Conservation (phyloP, 495 filamentous ascomycete genomes). For the Hypomontagnella monticulosa region DNA sequence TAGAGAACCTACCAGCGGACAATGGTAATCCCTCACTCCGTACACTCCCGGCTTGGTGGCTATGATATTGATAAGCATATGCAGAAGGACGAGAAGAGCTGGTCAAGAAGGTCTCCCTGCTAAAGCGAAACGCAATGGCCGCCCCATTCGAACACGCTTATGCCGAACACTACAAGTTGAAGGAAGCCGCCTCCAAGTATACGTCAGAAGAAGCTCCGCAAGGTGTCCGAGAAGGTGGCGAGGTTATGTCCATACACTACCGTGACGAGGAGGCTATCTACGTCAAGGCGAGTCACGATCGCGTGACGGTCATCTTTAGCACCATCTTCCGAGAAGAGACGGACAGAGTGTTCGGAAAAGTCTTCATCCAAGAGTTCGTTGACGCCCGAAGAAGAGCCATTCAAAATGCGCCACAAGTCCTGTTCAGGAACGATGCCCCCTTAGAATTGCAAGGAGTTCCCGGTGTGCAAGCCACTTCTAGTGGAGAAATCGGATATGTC, state of each 20-base stretch:
- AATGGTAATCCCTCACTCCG: slow-evolving; percentile 58
- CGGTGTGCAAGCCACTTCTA: slow-evolving; percentile 76
- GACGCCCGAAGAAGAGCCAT: slow-evolving; percentile 93
- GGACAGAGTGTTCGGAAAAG: slow-evolving; percentile 94
- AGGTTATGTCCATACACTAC: slow-evolving; percentile 97
- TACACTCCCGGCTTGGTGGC: neutral
- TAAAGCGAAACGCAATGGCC: slow-evolving; percentile 98
- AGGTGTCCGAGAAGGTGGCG: slow-evolving; percentile 84
- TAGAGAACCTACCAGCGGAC: slow-evolving; percentile 84
- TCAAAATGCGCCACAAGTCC: slow-evolving; percentile 98
- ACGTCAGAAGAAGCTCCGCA: slow-evolving; percentile 91
- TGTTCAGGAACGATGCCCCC: slow-evolving; percentile 94
- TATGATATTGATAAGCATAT: slow-evolving; percentile 29
- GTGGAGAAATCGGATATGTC: slow-evolving; percentile 91
- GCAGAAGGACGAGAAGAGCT: slow-evolving; percentile 83
- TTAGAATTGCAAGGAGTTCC: slow-evolving; percentile 88
- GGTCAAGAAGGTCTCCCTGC: slow-evolving; percentile 81
- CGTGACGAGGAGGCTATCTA: slow-evolving; percentile 99
- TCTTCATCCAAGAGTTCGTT: slow-evolving; percentile 94
- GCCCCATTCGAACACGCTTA: slow-evolving; percentile 97
- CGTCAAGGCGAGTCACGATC: slow-evolving; percentile 95
- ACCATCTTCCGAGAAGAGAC: slow-evolving; percentile 98
- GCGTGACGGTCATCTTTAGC: slow-evolving; percentile 98
- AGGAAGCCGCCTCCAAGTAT: slow-evolving; percentile 88
- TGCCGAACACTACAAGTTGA: slow-evolving; percentile 85